Evolutionary conservation across 768 basidiomycete genomes (phyloP).

Genomic region (Atractiella rhizophila): DNA sequence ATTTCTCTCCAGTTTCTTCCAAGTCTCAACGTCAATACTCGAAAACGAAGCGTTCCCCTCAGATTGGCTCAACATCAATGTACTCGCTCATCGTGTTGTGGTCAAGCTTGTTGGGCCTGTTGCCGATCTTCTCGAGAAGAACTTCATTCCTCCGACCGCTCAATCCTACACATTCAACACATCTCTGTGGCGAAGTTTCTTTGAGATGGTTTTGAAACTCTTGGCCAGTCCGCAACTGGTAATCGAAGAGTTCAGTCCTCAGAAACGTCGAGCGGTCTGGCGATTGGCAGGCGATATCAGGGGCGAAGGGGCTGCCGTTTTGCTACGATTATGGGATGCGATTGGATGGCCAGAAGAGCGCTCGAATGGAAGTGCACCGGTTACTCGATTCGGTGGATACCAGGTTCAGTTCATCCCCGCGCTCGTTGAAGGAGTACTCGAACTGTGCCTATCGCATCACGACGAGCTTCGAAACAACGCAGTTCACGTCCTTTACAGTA

Average conservation of each 20-base stretch:
- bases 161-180: conserved; percentile 42
- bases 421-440: conserved; percentile 68
- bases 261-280: conserved; percentile 29
- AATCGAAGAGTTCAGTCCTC: conserved; percentile 83
- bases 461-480: conserved; percentile 73
- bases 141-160: conserved; percentile 52
- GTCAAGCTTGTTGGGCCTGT: conserved; percentile 70
- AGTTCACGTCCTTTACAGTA: conserved; percentile 74
- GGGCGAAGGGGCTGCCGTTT: conserved; percentile 60
- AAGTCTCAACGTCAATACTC: conserved; percentile 51
- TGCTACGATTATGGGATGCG: conserved; percentile 60
- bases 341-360: conserved; percentile 35
- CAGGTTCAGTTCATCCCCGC: conserved; percentile 28
- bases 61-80: conserved; percentile 74
- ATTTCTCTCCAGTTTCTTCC: conserved; percentile 54
- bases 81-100: conserved; percentile 62
- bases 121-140: conserved; percentile 43
- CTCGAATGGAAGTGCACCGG: not conserved
- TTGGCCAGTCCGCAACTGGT: conserved; percentile 66
- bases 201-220: conserved; percentile 57
- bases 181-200: conserved; percentile 52
- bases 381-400: conserved; percentile 35
- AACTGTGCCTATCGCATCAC: conserved; percentile 80
- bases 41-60: conserved; percentile 67
- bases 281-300: conserved; percentile 72